Conservation (phyloP, 257 asterid genomes). For the Ehretia macrophylla region DNA sequence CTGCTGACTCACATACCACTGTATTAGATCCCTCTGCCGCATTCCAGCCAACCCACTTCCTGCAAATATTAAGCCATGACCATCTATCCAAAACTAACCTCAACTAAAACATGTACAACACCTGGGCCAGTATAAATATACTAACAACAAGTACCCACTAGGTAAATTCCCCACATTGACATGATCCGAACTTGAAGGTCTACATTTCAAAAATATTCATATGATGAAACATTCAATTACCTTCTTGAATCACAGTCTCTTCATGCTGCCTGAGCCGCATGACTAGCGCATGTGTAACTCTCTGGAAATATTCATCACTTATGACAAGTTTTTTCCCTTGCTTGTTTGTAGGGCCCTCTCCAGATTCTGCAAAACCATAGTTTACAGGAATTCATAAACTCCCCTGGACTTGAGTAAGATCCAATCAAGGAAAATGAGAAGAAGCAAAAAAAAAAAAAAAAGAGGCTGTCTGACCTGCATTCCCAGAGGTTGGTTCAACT, state of each 20-base stretch:
- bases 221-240: slow-evolving; percentile 22
- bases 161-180: too few relatives aligned
- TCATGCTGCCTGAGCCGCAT: slow-evolving; percentile 84
- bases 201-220: not conserved
- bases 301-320: slow-evolving; percentile 82
- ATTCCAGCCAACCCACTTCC: slow-evolving; percentile 81
- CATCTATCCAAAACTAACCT: not conserved
- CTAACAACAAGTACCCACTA: too few relatives aligned
- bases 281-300: slow-evolving; percentile 83
- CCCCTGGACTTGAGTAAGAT: not conserved
- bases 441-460: not conserved
- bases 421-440: not conserved
- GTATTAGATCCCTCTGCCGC: slow-evolving; percentile 84
- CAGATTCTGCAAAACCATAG: slow-evolving; percentile 47
- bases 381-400: slow-evolving; percentile 12
- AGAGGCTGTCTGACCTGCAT: slow-evolving; percentile 26
- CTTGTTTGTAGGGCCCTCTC: slow-evolving; percentile 30
- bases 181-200: too few relatives aligned
- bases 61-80: slow-evolving; percentile 4
- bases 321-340: slow-evolving; percentile 74
- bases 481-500: slow-evolving; percentile 38
- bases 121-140: too few relatives aligned
- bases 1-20: slow-evolving; percentile 83
- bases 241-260: slow-evolving; percentile 57
- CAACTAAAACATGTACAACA: not conserved